Base-by-base conservation (phyloP, 163 green algal genomes). In the Prototheca stagnorum region DNA sequence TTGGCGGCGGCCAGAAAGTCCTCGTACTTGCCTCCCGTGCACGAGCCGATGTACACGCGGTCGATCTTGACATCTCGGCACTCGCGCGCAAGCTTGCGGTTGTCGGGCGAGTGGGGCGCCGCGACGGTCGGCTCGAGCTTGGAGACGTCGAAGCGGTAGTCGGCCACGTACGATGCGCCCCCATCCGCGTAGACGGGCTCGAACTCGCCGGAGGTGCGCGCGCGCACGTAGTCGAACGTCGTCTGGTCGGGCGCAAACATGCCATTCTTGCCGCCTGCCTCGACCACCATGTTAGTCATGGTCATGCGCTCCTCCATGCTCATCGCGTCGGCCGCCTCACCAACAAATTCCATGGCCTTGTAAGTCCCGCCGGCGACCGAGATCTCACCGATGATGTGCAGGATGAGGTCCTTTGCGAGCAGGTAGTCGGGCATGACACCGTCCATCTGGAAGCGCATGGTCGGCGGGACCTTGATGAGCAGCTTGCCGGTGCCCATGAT, bases 301-400 rank as follows among this genome's bases (percentile, higher is more conserved):
- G 86, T 95, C 86, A 95, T 96, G 67, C 86, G 81, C 59, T 94
- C 86, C 57, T 96, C 87, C 86, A 96, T 95, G 70, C 66, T 87
- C 80, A 93, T 88, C 22, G 45, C 33, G 26, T 70, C 52, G 2
- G 92, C 66, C 14, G 83, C 82, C 8, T 53, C 68, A 20, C 86
- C 86, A 0, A 44, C 56, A 64, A 96, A 96, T 72, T 96, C 86
- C 84, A 96, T 95, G 26, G 83, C 79, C 59, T 81, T 82, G 78
- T 95, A 94, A 4, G 86, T 96, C 47, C 64, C 86, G 23, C 86
- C 86, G 26, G 61, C 51, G 39, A 89, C 84, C 9, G 58, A 72
- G 59, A 95, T 94, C 65, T 95, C 85, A 26, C 86, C 86, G 44
- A 95, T 94, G 69, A 94, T 92, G 53, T 94, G 81, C 40, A 88